Evolutionary conservation across 2,329 filamentous ascomycete genomes (phyloP), one percentile per base, ranked within the genome.

Genomic region (Grosmannia penicillata): DNA sequence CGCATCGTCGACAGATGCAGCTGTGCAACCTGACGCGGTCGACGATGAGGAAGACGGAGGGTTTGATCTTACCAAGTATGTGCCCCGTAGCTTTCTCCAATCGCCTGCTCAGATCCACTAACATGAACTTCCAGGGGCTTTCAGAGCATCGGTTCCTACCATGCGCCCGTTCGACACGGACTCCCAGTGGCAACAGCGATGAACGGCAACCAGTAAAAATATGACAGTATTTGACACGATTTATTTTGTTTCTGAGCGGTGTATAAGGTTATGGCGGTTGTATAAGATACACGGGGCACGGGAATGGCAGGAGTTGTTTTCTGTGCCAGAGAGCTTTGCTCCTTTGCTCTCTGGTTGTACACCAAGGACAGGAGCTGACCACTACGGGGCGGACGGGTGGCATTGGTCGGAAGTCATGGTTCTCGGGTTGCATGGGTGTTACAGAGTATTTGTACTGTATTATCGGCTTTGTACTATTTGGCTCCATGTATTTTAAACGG

Each of bases 141-240:
- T 47, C 74, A 78, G 52, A 77, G 69, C 45, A 78, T 78, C 37
- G 70, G 72, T 23, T 66, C 72, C 1, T 78, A 73, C 44, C 74
- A 78, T 46, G 69, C 72, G 28, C 66, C 66, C 1, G 62, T 68
- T 9, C 58, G 62, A n/a, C 56, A 60, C 31, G 65, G 65, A 4
- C 52, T 65, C 29, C 54, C 63, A 23, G 58, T 68, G 38, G 56
- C 59, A 17, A 60, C 54, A 22, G 58, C 62, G 6, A 51, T 63
- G 41, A 57, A 59, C 36, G 54, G 56, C 13, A 58, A 45, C 17
- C 41, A 28, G n/a, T 47, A 32, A 41, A 19, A 9, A 21, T 13
- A 24, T 18, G 29, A 17, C 11, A n/a, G 22, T 28, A 11, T 6
- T 8, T 14, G 7, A 9, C 25, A n/a, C 34, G 29, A 7, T 14